Evolutionary conservation across 1,284 basidiomycete species (phyloP), one percentile per base, ranked within the genome.

Genomic region (Takashimella tepidaria): DNA sequence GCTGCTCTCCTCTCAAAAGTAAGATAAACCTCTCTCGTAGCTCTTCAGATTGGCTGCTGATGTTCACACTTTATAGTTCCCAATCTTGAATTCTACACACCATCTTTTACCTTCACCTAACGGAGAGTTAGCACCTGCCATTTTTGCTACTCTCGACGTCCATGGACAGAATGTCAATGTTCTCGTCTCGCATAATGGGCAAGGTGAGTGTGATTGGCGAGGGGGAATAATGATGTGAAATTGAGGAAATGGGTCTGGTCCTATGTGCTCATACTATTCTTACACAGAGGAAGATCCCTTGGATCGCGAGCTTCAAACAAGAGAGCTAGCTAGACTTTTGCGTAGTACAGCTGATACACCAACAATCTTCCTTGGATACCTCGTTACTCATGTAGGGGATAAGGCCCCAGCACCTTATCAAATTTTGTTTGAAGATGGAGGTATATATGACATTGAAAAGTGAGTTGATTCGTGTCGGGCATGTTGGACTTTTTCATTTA

Each of bases 171-270:
- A 83, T 49, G 84, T 95, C 21, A 85, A 87, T 13, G 88, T 93
- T 0, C 78, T 95, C 20, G 87, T 95, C 1, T 83, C 88, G 0
- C 92, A 97, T 67, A 96, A 97, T 67, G 92, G 92, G 2, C 92
- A 97, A 81, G 87, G 87, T 85, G 57, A 21, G 60, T 51, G n/a
- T 10, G 8, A 42, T 41, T 47, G 4, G 13, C 5, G 22, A 19
- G n/a, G 49, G 43, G 44, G 20, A 31, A 37, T 37, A 37, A 16
- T 37, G 16, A 8, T 8, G 31, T 37, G 31, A 37, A 37, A 37
- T 16, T 8, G 31, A 8, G 8, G 31, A 37, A 8, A 37, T 8
- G 10, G 31, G 16, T 37, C 31, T 55, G 13, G 19, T 12, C 21
- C 43, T 5, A 49, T 21, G 43, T 26, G 42, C 11, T 41, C 19